These are phyloP conservation scores for Globisporangium alternatum DNA, from an alignment of 352 stramenopile species.

Conservation along the genomic window DNA sequence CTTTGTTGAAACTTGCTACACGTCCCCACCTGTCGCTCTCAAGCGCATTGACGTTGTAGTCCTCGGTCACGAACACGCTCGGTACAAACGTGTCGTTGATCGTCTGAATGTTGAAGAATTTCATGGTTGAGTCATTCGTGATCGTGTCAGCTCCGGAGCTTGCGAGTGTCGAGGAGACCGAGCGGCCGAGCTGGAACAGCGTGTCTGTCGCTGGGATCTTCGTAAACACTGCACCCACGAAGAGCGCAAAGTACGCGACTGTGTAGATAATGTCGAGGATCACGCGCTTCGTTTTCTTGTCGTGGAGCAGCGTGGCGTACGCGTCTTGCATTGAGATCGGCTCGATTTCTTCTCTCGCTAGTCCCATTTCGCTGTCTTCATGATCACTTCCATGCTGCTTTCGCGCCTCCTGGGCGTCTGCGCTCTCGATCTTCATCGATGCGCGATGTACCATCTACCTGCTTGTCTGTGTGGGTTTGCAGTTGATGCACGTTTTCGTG, in stretches of 20 bases:
- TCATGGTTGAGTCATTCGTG: conserved; percentile 39
- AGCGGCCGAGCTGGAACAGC: conserved; percentile 35
- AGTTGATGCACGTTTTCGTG: too few species aligned
- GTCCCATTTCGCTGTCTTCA: too few species aligned
- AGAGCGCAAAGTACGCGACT: conserved; percentile 37
- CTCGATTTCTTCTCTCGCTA: too few species aligned
- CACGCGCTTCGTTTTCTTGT: conserved; percentile 31
- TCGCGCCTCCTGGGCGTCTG: too few species aligned
- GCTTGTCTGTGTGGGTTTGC: too few species aligned
- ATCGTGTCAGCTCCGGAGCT: conserved; percentile 44
- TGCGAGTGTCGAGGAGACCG: conserved; percentile 30
- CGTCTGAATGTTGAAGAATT: conserved; percentile 42
- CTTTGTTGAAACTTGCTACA: conserved; percentile 32
- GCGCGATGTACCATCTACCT: too few species aligned
- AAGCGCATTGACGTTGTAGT: conserved; percentile 45
- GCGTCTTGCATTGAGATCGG: conserved; percentile 25
- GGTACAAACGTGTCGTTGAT: conserved; percentile 41
- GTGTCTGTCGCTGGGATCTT: conserved; percentile 30
- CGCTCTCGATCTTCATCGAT: too few species aligned
- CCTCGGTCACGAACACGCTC: conserved; percentile 39
- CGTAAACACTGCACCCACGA: conserved; percentile 39
- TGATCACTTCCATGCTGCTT: too few species aligned
- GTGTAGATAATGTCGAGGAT: conserved; percentile 32
- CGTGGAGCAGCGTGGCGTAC: conserved; percentile 31
- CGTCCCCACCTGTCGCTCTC: conserved; percentile 25